Conservation (phyloP, 441 rosid genomes). For the Pelargonium fulgidum region DNA sequence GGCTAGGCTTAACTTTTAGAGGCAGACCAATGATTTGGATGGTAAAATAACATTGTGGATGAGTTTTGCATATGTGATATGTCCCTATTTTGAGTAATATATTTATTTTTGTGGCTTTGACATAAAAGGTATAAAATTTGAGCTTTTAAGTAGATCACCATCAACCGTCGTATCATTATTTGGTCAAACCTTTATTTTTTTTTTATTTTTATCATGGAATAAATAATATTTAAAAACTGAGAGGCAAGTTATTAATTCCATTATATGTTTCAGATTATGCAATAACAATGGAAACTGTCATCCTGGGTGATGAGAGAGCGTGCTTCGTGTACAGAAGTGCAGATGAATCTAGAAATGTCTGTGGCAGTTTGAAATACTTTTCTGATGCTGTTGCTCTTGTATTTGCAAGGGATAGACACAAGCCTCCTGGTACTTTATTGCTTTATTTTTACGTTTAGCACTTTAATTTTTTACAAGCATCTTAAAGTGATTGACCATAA, state of each 20-base stretch:
- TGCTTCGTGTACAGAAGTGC: conserved; percentile 36
- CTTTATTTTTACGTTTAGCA: conserved; percentile 8
- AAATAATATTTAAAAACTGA: not conserved
- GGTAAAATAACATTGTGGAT: not conserved
- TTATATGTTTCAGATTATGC: conserved; percentile 47
- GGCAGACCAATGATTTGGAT: not conserved
- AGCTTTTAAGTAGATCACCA: not conserved
- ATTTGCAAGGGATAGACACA: conserved; percentile 61
- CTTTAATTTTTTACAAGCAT: conserved; percentile 7
- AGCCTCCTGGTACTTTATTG: conserved; percentile 42
- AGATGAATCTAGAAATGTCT: conserved; percentile 24
- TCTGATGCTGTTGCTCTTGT: conserved; percentile 46
- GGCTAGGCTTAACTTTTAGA: not conserved
- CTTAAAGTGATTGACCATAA: conserved; percentile 3
- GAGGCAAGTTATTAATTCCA: conserved; percentile 8
- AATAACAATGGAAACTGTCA: conserved; percentile 56
- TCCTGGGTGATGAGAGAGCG: conserved; percentile 60
- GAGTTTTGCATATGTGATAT: not conserved
- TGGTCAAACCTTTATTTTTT: not conserved
- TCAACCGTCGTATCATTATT: not conserved
- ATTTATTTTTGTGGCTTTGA: not conserved
- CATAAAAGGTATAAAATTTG: conserved; percentile 8
- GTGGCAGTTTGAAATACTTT: conserved; percentile 10
- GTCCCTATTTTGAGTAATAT: not conserved
- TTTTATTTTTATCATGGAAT: conserved; percentile 1